Conservation (phyloP, 2,329 filamentous ascomycete genomes). For the Cladophialophora immunda region DNA sequence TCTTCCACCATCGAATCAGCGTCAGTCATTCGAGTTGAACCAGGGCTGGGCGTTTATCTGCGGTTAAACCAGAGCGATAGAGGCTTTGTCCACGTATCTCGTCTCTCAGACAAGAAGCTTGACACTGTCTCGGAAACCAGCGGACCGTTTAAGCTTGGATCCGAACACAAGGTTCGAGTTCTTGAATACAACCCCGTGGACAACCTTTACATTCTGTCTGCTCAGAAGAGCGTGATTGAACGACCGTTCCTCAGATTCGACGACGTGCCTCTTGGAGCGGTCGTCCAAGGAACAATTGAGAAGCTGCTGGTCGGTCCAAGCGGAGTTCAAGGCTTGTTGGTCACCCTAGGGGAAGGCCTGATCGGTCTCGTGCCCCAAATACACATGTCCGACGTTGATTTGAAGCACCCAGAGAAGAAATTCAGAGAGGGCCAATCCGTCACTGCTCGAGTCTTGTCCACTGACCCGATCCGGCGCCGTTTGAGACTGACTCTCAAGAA, state of each 20-base stretch:
- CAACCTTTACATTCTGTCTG: constrained; percentile 82
- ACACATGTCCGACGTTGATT: constrained; percentile 85
- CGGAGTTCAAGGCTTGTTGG: constrained; percentile 82
- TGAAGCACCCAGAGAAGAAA: constrained; percentile 95
- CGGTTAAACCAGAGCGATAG: constrained; percentile 73
- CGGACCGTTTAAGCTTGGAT: constrained; percentile 80
- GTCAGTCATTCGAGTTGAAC: constrained; percentile 80
- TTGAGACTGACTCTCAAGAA: constrained; percentile 94
- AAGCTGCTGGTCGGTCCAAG: constrained; percentile 80
- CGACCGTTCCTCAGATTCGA: constrained; percentile 92
- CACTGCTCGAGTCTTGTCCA: constrained; percentile 84
- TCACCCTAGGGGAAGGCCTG: constrained; percentile 86
- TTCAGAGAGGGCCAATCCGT: constrained; percentile 87
- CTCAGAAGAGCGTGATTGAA: constrained; percentile 82
- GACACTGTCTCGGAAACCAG: constrained; percentile 79
- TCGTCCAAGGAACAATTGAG: constrained; percentile 84
- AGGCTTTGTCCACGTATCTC: constrained; percentile 94
- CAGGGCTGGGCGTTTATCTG: constrained; percentile 81
- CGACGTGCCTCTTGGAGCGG: constrained; percentile 81
- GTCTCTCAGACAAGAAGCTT: constrained; percentile 87
- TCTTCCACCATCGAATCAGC: constrained; percentile 78
- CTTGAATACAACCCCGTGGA: constrained; percentile 89
- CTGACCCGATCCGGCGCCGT: constrained; percentile 76
- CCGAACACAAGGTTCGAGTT: constrained; percentile 81
- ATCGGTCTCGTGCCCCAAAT: constrained; percentile 86